Conservation (phyloP, 129 eudicot species). For the Saposhnikovia divaricata region DNA sequence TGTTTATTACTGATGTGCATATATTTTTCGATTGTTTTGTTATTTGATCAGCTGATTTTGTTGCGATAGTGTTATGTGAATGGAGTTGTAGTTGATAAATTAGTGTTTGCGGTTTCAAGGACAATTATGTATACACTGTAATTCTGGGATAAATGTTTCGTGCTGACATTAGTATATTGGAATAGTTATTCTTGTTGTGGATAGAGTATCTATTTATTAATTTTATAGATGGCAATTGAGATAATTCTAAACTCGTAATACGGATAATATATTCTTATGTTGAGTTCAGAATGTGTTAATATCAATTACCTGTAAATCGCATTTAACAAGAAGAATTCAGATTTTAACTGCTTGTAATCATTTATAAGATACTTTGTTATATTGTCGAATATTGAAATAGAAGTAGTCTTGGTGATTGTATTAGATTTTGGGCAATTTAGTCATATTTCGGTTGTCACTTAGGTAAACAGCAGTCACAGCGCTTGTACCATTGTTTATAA, state of each 20-base stretch:
- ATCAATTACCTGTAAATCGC: background rate
- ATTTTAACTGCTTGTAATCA: too few relatives aligned
- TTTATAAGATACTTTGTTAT: background rate
- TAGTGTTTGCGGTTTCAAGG: background rate
- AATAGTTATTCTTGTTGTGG: background rate
- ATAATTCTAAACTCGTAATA: background rate
- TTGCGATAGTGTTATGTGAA: background rate
- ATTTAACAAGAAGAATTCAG: background rate
- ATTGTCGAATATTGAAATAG: background rate
- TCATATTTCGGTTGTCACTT: background rate
- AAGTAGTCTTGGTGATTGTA: background rate
- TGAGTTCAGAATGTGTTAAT: background rate
- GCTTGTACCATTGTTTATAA: background rate
- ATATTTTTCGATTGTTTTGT: background rate
- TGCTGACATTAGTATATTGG: background rate
- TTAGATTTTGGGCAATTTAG: background rate
- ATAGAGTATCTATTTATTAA: background rate
- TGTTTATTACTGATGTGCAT: background rate
- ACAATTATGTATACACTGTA: background rate
- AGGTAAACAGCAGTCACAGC: background rate
- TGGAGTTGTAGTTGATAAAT: background rate
- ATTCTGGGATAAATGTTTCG: background rate
- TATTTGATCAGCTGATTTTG: background rate
- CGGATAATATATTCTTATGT: background rate
- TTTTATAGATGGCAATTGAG: background rate